These are phyloP conservation scores for Rasamsonia emersonii DNA, from an alignment of 2,329 filamentous ascomycete genomes.

Conservation along the genomic window DNA sequence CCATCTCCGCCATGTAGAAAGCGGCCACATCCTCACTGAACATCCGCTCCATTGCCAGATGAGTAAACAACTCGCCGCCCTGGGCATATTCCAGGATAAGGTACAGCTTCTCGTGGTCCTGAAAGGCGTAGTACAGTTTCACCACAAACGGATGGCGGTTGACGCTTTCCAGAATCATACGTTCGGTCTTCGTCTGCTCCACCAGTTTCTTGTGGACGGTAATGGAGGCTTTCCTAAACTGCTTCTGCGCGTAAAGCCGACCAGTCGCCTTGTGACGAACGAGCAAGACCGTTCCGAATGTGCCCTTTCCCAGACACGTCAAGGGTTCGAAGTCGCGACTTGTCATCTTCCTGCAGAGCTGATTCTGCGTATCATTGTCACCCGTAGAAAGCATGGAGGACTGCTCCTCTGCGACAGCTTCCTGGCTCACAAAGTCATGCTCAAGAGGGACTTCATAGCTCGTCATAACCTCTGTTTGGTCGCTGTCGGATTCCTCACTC, in stretches of 20 bases:
- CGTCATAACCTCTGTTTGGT: slow-evolving; percentile 62
- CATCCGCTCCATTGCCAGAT: slow-evolving; percentile 88
- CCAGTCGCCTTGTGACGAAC: slow-evolving; percentile 86
- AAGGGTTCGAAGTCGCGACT: slow-evolving; percentile 83
- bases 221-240: slow-evolving; percentile 93
- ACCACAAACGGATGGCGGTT: slow-evolving; percentile 97
- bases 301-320: slow-evolving; percentile 89
- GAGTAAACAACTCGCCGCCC: slow-evolving; percentile 94
- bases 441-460: slow-evolving; percentile 81
- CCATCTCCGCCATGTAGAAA: slow-evolving; percentile 98
- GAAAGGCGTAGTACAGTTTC: slow-evolving; percentile 96
- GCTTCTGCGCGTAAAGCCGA: slow-evolving; percentile 91
- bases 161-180: slow-evolving; percentile 87
- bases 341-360: slow-evolving; percentile 70
- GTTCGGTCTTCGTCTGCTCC: slow-evolving; percentile 95
- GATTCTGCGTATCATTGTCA: slow-evolving; percentile 45
- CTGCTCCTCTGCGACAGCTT: slow-evolving; percentile 29
- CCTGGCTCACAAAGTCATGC: slow-evolving; percentile 69
- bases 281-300: slow-evolving; percentile 87
- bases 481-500: slow-evolving; percentile 53
- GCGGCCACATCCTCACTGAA: slow-evolving; percentile 81
- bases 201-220: slow-evolving; percentile 93
- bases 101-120: slow-evolving; percentile 95
- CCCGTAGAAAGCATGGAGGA: slow-evolving; percentile 41
- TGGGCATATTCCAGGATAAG: slow-evolving; percentile 96